Evolutionary conservation across 2,329 filamentous ascomycete species (phyloP).

Genomic region (Bipolaris victoriae): DNA sequence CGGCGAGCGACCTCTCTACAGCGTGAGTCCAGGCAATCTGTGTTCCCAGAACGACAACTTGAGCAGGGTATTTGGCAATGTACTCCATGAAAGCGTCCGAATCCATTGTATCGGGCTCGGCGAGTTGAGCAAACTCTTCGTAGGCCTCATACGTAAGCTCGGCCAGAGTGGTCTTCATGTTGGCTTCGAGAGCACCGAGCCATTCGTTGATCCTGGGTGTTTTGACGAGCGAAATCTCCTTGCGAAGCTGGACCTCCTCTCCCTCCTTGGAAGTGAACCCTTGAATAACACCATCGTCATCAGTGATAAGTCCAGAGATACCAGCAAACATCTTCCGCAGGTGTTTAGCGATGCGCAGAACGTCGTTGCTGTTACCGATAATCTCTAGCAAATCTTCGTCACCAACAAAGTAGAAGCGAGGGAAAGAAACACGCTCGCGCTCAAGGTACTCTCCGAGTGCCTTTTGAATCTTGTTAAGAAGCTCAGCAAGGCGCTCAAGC

Average conservation of each 20-base stretch:
- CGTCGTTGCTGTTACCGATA: conserved; percentile 99
- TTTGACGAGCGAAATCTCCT: conserved; percentile 88
- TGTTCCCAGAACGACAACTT: conserved; percentile 92
- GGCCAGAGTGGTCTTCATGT: conserved; percentile 92
- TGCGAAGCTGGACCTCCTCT: conserved; percentile 85
- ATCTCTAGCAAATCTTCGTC: conserved; percentile 98
- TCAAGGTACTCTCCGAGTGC: conserved; percentile 98
- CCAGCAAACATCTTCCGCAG: conserved; percentile 99
- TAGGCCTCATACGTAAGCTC: conserved; percentile 88
- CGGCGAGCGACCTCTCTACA: conserved; percentile 77
- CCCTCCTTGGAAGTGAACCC: conserved; percentile 96
- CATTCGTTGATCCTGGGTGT: conserved; percentile 98
- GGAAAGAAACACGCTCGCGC: conserved; percentile 95
- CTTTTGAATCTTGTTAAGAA: conserved; percentile 99
- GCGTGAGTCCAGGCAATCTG: conserved; percentile 93
- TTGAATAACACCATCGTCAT: conserved; percentile 86
- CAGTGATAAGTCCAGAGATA: conserved; percentile 85
- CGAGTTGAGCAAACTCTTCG: conserved; percentile 79
- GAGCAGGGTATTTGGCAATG: conserved; percentile 83
- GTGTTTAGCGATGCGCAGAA: conserved; percentile 93
- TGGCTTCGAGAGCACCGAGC: conserved; percentile 89
- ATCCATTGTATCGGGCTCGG: conserved; percentile 74
- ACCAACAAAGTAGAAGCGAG: conserved; percentile 98
- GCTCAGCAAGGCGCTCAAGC: conserved; percentile 90
- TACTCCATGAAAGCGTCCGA: conserved; percentile 75